Conservation (phyloP, 2,329 filamentous ascomycete species). For the Pestalotiopsis sp. region DNA sequence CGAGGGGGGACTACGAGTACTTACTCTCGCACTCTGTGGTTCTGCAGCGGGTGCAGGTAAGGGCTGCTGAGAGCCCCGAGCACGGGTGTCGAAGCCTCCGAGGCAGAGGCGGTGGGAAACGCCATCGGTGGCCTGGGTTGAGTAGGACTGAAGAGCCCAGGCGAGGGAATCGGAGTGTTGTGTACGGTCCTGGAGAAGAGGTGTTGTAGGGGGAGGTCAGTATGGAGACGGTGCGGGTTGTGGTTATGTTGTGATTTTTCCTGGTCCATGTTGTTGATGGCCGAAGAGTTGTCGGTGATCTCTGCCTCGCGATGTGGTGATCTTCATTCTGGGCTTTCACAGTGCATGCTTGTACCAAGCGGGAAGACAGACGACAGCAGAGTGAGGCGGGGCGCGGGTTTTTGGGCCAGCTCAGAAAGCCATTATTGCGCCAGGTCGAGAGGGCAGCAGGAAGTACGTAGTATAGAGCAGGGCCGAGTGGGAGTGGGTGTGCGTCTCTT, state of each 20-base stretch:
- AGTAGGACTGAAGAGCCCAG: conserved; percentile 60
- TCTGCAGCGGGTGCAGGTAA: conserved; percentile 69
- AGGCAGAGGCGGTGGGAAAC: conserved; percentile 42
- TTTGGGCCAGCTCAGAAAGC: background rate
- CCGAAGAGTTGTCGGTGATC: background rate
- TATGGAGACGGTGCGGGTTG: conserved; percentile 34
- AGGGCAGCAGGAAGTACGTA: background rate
- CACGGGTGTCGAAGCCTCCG: conserved; percentile 55
- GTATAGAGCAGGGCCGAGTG: background rate
- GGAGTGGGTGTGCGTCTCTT: background rate
- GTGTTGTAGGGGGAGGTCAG: conserved; percentile 36
- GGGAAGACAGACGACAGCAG: background rate
- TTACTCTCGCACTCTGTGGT: conserved; percentile 75
- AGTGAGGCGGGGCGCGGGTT: conserved; percentile 1
- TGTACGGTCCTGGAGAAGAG: conserved; percentile 48
- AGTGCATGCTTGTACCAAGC: conserved; percentile 2
- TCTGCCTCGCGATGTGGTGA: background rate
- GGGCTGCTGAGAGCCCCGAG: conserved; percentile 51
- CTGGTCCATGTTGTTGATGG: conserved; percentile 31
- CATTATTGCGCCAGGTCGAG: background rate
- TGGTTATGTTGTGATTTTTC: conserved; percentile 31
- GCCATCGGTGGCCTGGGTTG: conserved; percentile 41
- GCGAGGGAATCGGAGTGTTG: conserved; percentile 61
- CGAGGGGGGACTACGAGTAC: conserved; percentile 31
- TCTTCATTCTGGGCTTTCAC: conserved; percentile 8